A percentile compares a stretch with the other conserved stretches of the same genome.
phyloP scores from a whole-genome alignment of 257 asterid genomes.

The Schizonepeta tenuifolia region DNA sequence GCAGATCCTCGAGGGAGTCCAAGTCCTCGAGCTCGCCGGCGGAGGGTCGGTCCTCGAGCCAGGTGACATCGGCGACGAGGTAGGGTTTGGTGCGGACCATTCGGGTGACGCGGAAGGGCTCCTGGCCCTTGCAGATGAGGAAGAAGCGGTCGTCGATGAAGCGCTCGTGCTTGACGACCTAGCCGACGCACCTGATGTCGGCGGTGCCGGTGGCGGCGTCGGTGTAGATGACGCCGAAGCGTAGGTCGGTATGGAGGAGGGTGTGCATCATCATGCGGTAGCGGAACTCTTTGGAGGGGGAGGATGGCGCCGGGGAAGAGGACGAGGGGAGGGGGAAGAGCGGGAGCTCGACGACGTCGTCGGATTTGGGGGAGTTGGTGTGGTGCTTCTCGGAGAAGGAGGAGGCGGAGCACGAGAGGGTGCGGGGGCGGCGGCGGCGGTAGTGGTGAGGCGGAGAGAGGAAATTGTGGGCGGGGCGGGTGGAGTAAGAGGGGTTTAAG shows the following conservation, averaged over 20 bases:
- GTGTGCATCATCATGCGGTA: no score
- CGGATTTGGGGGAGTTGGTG: no score
- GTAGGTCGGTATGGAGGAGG: constrained; percentile 91
- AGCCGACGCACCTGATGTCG: constrained; percentile 96
- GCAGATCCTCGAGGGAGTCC: constrained; percentile 63
- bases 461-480: no score
- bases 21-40: constrained; percentile 75
- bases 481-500: no score
- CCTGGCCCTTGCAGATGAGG: constrained; percentile 93
- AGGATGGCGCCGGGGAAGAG: no score
- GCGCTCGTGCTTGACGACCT: constrained; percentile 88
- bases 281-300: no score
- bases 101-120: constrained; percentile 79
- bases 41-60: constrained; percentile 98
- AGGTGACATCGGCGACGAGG: constrained; percentile 86
- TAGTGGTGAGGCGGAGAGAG: no score
- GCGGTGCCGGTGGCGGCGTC: constrained; percentile 83
- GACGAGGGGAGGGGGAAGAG: no score
- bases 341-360: no score
- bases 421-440: no score
- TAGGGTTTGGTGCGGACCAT: constrained; percentile 85
- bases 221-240: constrained; percentile 93
- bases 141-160: constrained; percentile 92
- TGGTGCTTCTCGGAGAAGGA: no score
- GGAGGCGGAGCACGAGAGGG: no score